A percentile compares a stretch with the other conserved stretches of the same genome.
phyloP scores from a whole-genome alignment of 1,284 basidiomycete species.

The Puccinia novopanici region DNA sequence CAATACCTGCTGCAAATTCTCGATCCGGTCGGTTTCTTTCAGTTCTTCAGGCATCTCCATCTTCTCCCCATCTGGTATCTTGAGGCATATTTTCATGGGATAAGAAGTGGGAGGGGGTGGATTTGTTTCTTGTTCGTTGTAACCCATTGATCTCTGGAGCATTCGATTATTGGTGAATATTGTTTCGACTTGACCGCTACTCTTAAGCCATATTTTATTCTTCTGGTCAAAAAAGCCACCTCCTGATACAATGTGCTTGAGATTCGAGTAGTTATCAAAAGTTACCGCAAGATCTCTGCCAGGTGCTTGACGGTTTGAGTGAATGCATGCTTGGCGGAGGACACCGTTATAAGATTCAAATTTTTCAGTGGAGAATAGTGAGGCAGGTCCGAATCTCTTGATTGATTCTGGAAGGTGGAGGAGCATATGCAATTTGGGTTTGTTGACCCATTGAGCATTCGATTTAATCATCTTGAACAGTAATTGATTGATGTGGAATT shows the following conservation, averaged over 20 bases:
- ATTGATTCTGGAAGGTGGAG: conserved; percentile 54
- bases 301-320: neutral
- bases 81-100: no score
- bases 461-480: conserved; percentile 58
- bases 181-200: neutral
- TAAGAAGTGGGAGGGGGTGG: no score
- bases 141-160: neutral
- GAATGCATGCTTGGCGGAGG: no score
- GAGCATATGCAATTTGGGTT: conserved; percentile 60
- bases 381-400: neutral
- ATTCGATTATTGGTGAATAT: neutral
- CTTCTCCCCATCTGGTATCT: no score
- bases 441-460: conserved; percentile 61
- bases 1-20: no score
- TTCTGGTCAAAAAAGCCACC: neutral
- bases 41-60: no score
- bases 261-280: conserved; percentile 9
- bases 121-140: no score
- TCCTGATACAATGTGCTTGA: conserved; percentile 56
- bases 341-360: conserved; percentile 23
- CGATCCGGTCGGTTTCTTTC: no score
- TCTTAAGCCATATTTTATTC: no score
- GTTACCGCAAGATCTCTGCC: conserved; percentile 15
- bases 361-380: conserved; percentile 24
- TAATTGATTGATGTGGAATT: no score